Conservation (phyloP, 495 filamentous ascomycete species). For the Cenococcum geophilum region DNA sequence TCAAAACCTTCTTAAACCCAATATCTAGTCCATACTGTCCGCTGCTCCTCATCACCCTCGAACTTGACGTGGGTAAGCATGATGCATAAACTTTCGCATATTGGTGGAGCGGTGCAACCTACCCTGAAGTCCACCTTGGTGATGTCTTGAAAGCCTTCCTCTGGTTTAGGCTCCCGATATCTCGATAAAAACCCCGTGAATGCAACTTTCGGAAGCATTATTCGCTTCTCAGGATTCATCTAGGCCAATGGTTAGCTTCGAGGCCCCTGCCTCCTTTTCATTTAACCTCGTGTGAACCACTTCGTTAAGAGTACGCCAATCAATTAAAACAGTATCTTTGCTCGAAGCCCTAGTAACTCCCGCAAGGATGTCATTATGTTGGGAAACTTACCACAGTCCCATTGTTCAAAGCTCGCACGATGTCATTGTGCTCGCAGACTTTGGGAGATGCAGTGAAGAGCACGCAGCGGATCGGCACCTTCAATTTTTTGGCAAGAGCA, state of each 20-base stretch:
- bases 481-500: conserved; percentile 59
- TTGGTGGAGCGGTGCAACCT: conserved; percentile 17
- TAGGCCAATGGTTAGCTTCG: conserved; percentile 30
- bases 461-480: conserved; percentile 75
- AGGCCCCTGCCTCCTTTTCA: neutral
- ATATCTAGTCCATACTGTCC: conserved; percentile 59
- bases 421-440: conserved; percentile 85
- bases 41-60: conserved; percentile 50
- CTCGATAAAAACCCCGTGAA: conserved; percentile 66
- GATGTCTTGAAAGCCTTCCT: conserved; percentile 83
- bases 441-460: conserved; percentile 68
- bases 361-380: conserved; percentile 12
- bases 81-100: neutral
- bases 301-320: neutral
- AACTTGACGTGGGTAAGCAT: conserved; percentile 40
- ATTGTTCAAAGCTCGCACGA: conserved; percentile 68
- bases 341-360: neutral
- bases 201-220: conserved; percentile 67
- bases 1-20: conserved; percentile 51
- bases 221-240: conserved; percentile 77
- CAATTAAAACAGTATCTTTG: neutral
- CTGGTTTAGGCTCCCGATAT: conserved; percentile 61
- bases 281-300: conserved; percentile 1
- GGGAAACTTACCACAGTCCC: conserved; percentile 41
- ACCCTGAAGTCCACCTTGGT: conserved; percentile 60